Conservation (phyloP, 805 yeast species). For the Hanseniaspora osmophila region DNA sequence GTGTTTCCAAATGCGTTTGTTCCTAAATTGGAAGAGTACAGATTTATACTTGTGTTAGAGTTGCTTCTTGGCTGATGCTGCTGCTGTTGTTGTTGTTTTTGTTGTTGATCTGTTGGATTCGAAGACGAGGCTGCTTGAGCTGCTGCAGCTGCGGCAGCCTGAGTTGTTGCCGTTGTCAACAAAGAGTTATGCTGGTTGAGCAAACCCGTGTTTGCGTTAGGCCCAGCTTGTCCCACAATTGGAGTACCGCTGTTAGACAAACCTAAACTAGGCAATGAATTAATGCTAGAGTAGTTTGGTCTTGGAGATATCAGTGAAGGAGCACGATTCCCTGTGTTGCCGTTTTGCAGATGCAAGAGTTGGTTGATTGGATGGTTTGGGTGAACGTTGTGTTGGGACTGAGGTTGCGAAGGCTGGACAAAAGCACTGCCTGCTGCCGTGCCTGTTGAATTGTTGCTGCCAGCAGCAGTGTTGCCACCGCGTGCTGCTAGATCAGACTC, state of each 20-base stretch:
- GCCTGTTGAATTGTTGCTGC: too few species aligned
- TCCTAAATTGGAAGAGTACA: too few species aligned
- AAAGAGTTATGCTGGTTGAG: not conserved
- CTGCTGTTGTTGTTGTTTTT: too few species aligned
- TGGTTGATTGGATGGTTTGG: not conserved
- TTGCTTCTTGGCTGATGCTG: too few species aligned
- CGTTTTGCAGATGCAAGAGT: too few species aligned
- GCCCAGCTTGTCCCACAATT: not conserved
- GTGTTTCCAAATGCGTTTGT: too few species aligned
- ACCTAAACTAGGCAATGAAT: not conserved
- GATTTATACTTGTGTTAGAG: too few species aligned
- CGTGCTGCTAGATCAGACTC: not conserved
- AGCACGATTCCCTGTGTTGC: not conserved
- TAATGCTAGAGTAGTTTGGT: not conserved
- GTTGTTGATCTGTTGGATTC: too few species aligned
- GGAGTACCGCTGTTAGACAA: not conserved
- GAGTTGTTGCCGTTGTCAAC: slow-evolving; percentile 4
- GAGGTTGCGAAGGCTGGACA: not conserved
- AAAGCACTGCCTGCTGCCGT: too few species aligned
- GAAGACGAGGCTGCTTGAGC: slow-evolving; percentile 5
- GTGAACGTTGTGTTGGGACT: not conserved
- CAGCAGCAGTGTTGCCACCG: too few species aligned
- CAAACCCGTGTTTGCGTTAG: too few species aligned
- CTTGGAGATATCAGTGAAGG: not conserved
- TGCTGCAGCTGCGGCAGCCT: slow-evolving; percentile 11